phyloP scores from a whole-genome alignment of 306 rosid genomes.

The Vachellia pachyceras region DNA sequence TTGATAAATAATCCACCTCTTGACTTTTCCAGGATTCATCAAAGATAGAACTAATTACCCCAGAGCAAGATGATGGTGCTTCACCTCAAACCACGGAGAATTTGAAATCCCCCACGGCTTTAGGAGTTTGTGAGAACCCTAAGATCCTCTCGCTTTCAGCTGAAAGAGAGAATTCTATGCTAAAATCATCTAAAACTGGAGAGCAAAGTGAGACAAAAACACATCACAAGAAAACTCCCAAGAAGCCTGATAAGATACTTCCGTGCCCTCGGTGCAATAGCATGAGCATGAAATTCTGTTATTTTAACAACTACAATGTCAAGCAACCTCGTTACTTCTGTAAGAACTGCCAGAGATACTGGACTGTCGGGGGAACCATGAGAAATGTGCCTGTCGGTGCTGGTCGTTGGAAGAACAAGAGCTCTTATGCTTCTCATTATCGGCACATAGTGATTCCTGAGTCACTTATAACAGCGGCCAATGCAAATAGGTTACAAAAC shows the following conservation, averaged over 20 bases:
- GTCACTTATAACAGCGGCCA: not conserved
- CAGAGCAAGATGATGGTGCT: constrained; percentile 45
- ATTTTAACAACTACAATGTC: constrained; percentile 88
- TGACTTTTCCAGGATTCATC: constrained; percentile 34
- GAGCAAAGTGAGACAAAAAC: constrained; percentile 64
- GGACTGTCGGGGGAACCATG: constrained; percentile 98
- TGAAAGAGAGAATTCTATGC: constrained; percentile 60
- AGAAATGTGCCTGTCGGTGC: constrained; percentile 91
- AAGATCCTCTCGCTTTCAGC: constrained; percentile 47
- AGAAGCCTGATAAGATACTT: constrained; percentile 82
- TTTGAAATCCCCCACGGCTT: constrained; percentile 54
- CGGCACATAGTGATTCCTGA: constrained; percentile 52
- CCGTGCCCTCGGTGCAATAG: constrained; percentile 95
- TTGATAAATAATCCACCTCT: not conserved
- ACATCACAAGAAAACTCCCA: constrained; percentile 61
- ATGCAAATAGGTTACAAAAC: constrained; percentile 44
- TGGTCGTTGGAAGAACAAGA: constrained; percentile 91
- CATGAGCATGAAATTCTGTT: constrained; percentile 92
- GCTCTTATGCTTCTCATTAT: constrained; percentile 56
- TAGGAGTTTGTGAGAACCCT: constrained; percentile 51
- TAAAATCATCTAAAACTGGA: constrained; percentile 57
- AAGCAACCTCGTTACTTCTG: constrained; percentile 98
- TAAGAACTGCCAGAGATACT: constrained; percentile 92
- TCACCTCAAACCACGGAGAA: constrained; percentile 50
- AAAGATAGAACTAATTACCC: constrained; percentile 43